Base-by-base conservation (phyloP, 257 asterid genomes). In the Mitragyna speciosa region DNA sequence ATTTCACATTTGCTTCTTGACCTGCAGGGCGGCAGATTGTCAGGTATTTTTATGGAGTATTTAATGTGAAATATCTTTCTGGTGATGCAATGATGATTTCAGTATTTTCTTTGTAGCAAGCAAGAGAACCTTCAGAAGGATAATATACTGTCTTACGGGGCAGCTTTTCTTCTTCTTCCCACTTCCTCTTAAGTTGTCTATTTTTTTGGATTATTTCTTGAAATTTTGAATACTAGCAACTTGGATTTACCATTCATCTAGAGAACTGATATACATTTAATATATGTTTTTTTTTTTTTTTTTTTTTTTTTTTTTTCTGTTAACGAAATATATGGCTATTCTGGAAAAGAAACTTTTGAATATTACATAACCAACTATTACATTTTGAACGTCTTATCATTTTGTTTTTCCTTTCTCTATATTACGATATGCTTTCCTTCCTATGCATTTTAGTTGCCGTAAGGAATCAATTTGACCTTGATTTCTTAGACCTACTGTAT, bases 11-110 rank as follows among this genome's bases (percentile, higher is more conserved):
- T 90, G 79, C 75, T 72, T 86, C 81, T 78, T 90, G 65, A 80
- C 78, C 77, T 84, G 75, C 95, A 93, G 97, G 94, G 97, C 97
- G 26, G 97, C 95, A 20, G 97, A 91, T 87, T 90, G 92, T 81
- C 97, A 93, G 95, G 97, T 93, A 88, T 52, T 70, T 36, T 43
- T 45, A 33, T 72, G 66, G 78, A 73, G n/a, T 58, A 43, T 45
- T 39, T 67, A 56, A 45, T 45, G 49, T 45, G 49, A 70, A 69
- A 70, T 70, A 43, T 22, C 11, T 75, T 14, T 51, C 49, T 7
- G 26, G 36, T 68, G 59, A 16, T 20, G 3, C 22, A 36, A 22
- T 11, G 31, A 45, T 11, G 48, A 45, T 24, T 7, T 36, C 33
- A 24, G 14, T 43, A 26, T 82, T 43, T 64, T 52, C 76, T 76